Conservation (phyloP, 257 asterid species). For the Scutellaria baicalensis region DNA sequence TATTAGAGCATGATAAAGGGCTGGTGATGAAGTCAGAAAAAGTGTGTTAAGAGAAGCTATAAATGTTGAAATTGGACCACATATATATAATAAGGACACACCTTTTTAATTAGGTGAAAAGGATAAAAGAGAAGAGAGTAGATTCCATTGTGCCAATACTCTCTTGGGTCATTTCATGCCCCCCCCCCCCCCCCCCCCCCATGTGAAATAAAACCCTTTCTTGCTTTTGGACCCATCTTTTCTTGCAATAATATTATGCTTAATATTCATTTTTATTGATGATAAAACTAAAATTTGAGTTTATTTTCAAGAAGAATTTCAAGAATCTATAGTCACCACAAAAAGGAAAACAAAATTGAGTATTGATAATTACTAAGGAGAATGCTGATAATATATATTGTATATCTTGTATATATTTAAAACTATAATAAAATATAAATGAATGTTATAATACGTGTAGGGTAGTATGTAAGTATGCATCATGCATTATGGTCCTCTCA, state of each 20-base stretch:
- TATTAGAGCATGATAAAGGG: neutral
- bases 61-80: constrained; percentile 31
- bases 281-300: neutral
- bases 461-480: too few species aligned
- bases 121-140: constrained; percentile 12
- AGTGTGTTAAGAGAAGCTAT: constrained; percentile 3
- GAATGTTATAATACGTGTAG: too few species aligned
- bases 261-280: neutral
- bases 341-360: too few species aligned
- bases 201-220: constrained; percentile 33
- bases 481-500: too few species aligned
- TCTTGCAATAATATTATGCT: neutral
- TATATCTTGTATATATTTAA: too few species aligned
- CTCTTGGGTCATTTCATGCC: neutral
- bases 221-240: constrained; percentile 10
- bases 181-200: constrained; percentile 23
- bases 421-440: too few species aligned
- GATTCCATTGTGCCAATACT: constrained; percentile 25
- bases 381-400: too few species aligned
- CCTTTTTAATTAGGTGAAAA: constrained; percentile 38
- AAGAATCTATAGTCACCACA: too few species aligned
- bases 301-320: neutral
- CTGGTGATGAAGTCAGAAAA: neutral
- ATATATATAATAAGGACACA: constrained; percentile 7
- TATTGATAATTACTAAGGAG: too few species aligned